These are phyloP conservation scores for Ganoderma boninense DNA, from an alignment of 1,284 basidiomycete genomes.

Conservation along the genomic window DNA sequence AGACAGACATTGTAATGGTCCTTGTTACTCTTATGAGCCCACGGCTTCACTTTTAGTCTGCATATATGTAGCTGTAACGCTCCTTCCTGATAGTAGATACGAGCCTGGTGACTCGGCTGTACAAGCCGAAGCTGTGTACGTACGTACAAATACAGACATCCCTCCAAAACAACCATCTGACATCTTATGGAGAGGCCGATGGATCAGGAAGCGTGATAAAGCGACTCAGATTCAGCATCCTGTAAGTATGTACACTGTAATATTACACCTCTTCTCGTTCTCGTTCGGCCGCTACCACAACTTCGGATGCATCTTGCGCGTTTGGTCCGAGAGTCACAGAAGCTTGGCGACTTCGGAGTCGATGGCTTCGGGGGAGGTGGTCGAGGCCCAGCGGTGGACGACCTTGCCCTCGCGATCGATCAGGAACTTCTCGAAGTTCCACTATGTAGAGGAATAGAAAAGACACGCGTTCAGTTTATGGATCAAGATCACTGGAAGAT, in stretches of 20 bases:
- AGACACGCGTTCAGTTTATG: background rate
- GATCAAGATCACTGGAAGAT: too few species aligned
- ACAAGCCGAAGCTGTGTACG: too few species aligned
- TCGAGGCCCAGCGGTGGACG: conserved; percentile 81
- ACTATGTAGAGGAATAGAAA: conserved; percentile 52
- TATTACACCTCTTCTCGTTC: conserved; percentile 3
- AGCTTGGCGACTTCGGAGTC: conserved; percentile 73
- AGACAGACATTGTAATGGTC: background rate
- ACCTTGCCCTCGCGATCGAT: conserved; percentile 78
- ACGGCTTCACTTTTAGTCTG: background rate
- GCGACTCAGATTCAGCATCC: background rate
- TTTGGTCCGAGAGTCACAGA: conserved; percentile 39
- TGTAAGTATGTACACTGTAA: background rate
- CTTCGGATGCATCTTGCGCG: conserved; percentile 22
- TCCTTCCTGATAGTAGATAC: background rate
- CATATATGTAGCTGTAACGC: background rate
- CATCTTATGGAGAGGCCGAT: background rate
- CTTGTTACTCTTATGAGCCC: background rate
- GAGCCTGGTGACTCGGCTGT: background rate
- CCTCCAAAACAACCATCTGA: too few species aligned
- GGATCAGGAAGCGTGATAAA: background rate
- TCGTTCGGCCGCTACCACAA: background rate
- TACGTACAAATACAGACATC: too few species aligned
- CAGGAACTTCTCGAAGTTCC: conserved; percentile 85
- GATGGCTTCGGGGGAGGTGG: conserved; percentile 76